A percentile compares a stretch with the other conserved stretches of the same genome.
phyloP scores from a whole-genome alignment of 2,329 filamentous ascomycete species.

The Aspergillus glaucus region DNA sequence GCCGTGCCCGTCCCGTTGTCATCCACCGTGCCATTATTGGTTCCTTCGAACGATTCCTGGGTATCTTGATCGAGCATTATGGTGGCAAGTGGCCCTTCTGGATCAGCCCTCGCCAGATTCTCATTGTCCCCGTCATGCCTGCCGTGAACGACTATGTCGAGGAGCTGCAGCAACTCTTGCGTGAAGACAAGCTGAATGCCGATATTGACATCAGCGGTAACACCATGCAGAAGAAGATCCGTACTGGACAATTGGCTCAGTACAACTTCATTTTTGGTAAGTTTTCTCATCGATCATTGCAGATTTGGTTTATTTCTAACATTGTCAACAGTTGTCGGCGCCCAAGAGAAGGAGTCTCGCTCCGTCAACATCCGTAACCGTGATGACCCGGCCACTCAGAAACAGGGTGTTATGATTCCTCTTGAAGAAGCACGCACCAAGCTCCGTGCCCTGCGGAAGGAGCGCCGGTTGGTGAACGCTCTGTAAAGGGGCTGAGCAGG shows the following conservation, averaged over 20 bases:
- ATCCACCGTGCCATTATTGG: constrained; percentile 48
- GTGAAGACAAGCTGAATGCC: constrained; percentile 41
- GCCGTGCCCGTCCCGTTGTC: constrained; percentile 46
- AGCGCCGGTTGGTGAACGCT: constrained; percentile 38
- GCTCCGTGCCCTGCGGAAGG: constrained; percentile 43
- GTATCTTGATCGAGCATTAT: constrained; percentile 47
- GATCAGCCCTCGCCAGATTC: constrained; percentile 46
- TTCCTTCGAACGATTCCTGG: constrained; percentile 47
- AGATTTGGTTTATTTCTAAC: constrained; percentile 9
- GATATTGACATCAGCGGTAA: constrained; percentile 46
- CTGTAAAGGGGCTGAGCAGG: constrained; percentile 22
- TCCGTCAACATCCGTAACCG: constrained; percentile 60
- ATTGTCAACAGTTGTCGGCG: constrained; percentile 50
- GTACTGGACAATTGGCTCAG: constrained; percentile 42
- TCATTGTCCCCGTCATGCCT: constrained; percentile 48
- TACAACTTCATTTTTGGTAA: constrained; percentile 49
- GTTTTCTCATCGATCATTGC: constrained; percentile 9
- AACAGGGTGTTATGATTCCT: constrained; percentile 56
- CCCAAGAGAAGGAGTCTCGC: constrained; percentile 53
- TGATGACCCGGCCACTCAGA: constrained; percentile 57
- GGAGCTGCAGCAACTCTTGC: constrained; percentile 42
- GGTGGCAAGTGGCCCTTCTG: constrained; percentile 50
- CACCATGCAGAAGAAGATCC: constrained; percentile 48
- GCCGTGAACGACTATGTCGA: constrained; percentile 43
- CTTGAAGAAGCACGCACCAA: constrained; percentile 54